Conservation (phyloP, 2,329 filamentous ascomycete genomes). For the Acrocalymma vagum region DNA sequence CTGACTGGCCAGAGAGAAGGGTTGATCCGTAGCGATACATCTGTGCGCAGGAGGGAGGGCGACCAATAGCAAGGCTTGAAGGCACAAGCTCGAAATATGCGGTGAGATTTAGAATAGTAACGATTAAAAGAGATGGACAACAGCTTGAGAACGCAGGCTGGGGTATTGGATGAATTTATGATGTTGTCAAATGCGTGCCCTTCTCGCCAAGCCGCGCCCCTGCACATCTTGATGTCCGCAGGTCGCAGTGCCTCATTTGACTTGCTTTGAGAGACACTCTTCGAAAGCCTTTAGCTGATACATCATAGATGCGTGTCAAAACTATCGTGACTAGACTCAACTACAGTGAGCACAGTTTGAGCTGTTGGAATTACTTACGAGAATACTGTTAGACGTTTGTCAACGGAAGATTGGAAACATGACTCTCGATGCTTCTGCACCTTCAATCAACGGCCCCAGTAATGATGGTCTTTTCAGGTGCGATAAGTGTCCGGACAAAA, state of each 20-base stretch:
- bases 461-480: slow-evolving; percentile 6
- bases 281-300: too few relatives aligned
- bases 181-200: slow-evolving; percentile 1
- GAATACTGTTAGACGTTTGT: too few relatives aligned
- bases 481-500: slow-evolving; percentile 11
- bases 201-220: not conserved
- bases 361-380: too few relatives aligned
- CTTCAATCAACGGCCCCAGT: too few relatives aligned
- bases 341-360: too few relatives aligned
- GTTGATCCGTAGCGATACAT: slow-evolving; percentile 5
- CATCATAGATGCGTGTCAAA: too few relatives aligned
- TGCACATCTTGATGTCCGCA: not conserved
- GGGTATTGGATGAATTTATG: slow-evolving; percentile 1
- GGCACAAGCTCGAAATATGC: not conserved
- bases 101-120: not conserved
- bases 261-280: too few relatives aligned
- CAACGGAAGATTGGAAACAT: not conserved
- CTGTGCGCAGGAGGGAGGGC: slow-evolving; percentile 6
- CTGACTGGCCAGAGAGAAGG: slow-evolving; percentile 1
- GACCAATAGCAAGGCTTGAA: slow-evolving; percentile 9
- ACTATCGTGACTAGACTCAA: too few relatives aligned
- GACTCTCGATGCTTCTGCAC: not conserved
- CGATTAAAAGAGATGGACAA: not conserved
- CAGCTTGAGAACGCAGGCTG: slow-evolving; percentile 1
- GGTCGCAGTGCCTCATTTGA: too few relatives aligned